Evolutionary conservation across 2,329 filamentous ascomycete species (phyloP).

Genomic region (Penicillium palitans): DNA sequence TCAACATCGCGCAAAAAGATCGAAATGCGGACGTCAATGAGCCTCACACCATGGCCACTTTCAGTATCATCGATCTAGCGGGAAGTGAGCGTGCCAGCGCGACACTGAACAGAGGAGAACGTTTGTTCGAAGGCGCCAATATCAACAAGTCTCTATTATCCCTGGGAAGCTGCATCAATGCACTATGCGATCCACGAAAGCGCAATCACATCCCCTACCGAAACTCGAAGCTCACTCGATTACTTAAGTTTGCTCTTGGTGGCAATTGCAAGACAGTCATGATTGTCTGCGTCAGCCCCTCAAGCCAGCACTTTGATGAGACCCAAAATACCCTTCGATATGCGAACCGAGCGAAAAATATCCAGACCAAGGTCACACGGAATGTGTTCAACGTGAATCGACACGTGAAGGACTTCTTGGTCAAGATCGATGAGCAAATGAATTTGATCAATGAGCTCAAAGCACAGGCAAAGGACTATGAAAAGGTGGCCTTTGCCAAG

Average conservation of each 20-base stretch:
- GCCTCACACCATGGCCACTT: slow-evolving; percentile 94
- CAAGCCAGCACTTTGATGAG: slow-evolving; percentile 95
- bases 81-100: slow-evolving; percentile 94
- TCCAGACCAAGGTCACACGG: slow-evolving; percentile 98
- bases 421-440: slow-evolving; percentile 99
- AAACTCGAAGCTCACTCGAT: slow-evolving; percentile 92
- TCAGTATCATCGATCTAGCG: slow-evolving; percentile 96
- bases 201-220: slow-evolving; percentile 94
- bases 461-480: slow-evolving; percentile 86
- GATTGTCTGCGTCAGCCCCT: slow-evolving; percentile 98
- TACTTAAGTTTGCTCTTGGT: slow-evolving; percentile 94
- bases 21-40: slow-evolving; percentile 90
- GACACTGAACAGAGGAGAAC: slow-evolving; percentile 92
- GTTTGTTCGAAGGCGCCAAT: slow-evolving; percentile 90
- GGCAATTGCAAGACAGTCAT: slow-evolving; percentile 99
- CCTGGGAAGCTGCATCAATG: slow-evolving; percentile 96
- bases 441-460: slow-evolving; percentile 94
- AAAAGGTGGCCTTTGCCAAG: slow-evolving; percentile 77
- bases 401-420: slow-evolving; percentile 97
- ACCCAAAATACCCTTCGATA: slow-evolving; percentile 97
- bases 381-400: slow-evolving; percentile 99
- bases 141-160: slow-evolving; percentile 98
- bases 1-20: slow-evolving; percentile 93
- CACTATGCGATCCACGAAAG: slow-evolving; percentile 88
- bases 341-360: slow-evolving; percentile 97